A percentile compares a stretch with the other conserved stretches of the same genome.
Conservation (phyloP, 345 rosid genomes). For the Citrus reticulata region DNA sequence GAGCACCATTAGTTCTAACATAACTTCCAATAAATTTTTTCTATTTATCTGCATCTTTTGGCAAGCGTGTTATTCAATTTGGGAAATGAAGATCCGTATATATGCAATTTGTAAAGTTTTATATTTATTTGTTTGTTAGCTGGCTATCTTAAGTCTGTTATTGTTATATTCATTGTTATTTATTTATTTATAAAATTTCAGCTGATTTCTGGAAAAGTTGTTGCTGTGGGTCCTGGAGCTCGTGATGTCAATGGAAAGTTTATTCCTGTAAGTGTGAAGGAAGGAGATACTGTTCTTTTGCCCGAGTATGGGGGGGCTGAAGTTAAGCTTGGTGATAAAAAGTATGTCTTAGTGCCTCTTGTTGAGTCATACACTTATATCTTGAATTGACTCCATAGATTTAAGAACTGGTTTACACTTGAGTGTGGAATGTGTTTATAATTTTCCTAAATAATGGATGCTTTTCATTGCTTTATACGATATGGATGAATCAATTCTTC, state of each 20-base stretch:
- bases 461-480: background rate
- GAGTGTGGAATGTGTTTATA: background rate
- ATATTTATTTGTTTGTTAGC: background rate
- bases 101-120: background rate
- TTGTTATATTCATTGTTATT: background rate
- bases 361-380: background rate
- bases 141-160: background rate
- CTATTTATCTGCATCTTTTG: background rate
- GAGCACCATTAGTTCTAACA: background rate
- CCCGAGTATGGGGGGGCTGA: conserved; percentile 71
- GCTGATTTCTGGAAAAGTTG: conserved; percentile 76
- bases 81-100: background rate
- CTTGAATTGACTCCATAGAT: background rate
- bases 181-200: conserved; percentile 14
- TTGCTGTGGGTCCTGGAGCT: conserved; percentile 76
- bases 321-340: conserved; percentile 77
- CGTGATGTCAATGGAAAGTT: conserved; percentile 55
- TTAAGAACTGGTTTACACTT: background rate
- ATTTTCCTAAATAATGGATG: background rate
- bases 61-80: background rate
- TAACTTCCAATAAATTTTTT: background rate
- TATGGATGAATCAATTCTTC: background rate
- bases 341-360: conserved; percentile 39
- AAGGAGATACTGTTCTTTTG: conserved; percentile 81
- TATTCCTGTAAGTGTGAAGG: conserved; percentile 62